Conservation (phyloP, 1,284 basidiomycete genomes). For the Fomitopsis betulina region DNA sequence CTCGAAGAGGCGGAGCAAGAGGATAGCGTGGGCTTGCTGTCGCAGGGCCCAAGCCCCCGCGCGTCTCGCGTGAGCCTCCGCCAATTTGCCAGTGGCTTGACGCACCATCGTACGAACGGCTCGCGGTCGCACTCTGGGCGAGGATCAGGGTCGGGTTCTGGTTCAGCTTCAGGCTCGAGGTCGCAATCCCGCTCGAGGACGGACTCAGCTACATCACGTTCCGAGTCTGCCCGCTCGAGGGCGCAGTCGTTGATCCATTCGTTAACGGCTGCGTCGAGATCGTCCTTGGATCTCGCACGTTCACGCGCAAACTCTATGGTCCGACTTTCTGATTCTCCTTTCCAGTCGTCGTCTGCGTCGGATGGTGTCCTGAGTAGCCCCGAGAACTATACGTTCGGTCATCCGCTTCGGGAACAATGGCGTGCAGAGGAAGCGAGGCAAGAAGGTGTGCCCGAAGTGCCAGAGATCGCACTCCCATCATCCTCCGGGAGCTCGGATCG, state of each 20-base stretch:
- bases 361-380: conserved; percentile 43
- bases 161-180: conserved; percentile 24
- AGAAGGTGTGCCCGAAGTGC: conserved; percentile 6
- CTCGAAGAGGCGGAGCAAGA: conserved; percentile 62
- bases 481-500: conserved; percentile 8
- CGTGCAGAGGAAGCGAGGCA: conserved; percentile 17
- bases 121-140: conserved; percentile 25
- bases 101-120: conserved; percentile 24
- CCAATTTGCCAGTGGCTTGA: conserved; percentile 34
- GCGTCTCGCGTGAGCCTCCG: conserved; percentile 48
- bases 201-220: conserved; percentile 40
- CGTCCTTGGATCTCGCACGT: conserved; percentile 54
- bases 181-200: conserved; percentile 41
- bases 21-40: conserved; percentile 63
- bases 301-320: conserved; percentile 52
- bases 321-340: conserved; percentile 39
- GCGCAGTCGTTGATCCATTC: conserved; percentile 62
- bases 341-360: conserved; percentile 41
- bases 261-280: conserved; percentile 55
- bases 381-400: conserved; percentile 71
- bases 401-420: conserved; percentile 35
- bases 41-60: conserved; percentile 48
- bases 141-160: conserved; percentile 5
- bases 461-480: conserved; percentile 2
- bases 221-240: conserved; percentile 42